Conservation (phyloP, 2,329 filamentous ascomycete genomes). For the Pseudopyricularia javanii region DNA sequence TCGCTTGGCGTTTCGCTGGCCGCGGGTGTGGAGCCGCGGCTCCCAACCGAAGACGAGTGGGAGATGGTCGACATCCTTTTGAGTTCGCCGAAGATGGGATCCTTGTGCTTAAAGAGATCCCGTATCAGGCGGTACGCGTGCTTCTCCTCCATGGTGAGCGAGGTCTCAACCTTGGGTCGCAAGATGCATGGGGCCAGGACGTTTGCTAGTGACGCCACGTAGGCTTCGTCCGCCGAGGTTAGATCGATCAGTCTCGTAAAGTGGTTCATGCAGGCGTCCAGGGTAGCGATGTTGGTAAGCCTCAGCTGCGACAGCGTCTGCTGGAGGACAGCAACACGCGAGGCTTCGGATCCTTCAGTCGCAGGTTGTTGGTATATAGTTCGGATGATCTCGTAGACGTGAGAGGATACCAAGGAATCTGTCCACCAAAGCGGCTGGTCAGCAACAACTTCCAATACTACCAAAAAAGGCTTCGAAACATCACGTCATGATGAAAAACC, state of each 20-base stretch:
- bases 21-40: slow-evolving; percentile 19
- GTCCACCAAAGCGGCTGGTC: background rate
- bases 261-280: slow-evolving; percentile 95
- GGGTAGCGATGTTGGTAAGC: slow-evolving; percentile 94
- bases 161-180: slow-evolving; percentile 75
- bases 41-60: slow-evolving; percentile 43
- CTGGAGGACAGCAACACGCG: slow-evolving; percentile 81
- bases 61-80: slow-evolving; percentile 73
- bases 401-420: slow-evolving; percentile 97
- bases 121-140: slow-evolving; percentile 83
- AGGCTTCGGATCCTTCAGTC: slow-evolving; percentile 62
- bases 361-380: slow-evolving; percentile 84
- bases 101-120: slow-evolving; percentile 88
- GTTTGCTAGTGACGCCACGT: slow-evolving; percentile 62
- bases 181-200: slow-evolving; percentile 75
- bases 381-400: slow-evolving; percentile 97
- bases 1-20: slow-evolving; percentile 13
- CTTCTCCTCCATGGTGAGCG: slow-evolving; percentile 88
- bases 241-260: slow-evolving; percentile 94
- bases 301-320: slow-evolving; percentile 91
- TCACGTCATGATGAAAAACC: slow-evolving; percentile 17
- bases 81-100: slow-evolving; percentile 87
- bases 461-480: background rate
- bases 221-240: slow-evolving; percentile 87
- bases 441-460: background rate